Evolutionary conservation across 352 stramenopile species (phyloP).

Genomic region (Hyaloperonospora arabidopsidis): DNA sequence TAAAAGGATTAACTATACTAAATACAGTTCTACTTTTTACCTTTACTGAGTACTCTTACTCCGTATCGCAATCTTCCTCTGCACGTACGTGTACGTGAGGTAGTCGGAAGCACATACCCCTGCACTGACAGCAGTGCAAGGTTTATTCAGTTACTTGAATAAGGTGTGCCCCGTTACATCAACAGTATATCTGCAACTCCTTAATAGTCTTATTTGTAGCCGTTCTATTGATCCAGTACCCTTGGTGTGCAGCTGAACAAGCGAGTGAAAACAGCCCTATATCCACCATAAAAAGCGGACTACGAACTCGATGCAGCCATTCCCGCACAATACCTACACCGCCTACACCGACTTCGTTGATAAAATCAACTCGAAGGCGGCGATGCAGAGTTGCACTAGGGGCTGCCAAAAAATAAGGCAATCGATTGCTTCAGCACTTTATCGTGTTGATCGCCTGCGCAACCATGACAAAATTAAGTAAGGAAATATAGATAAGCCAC

Average conservation of each 20-base stretch:
- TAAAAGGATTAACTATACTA: no score
- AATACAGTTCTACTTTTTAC: no score
- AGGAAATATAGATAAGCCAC: no score
- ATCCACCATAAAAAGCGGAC: slow-evolving; percentile 44
- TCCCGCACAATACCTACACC: slow-evolving; percentile 71
- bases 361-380: slow-evolving; percentile 81
- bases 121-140: no score
- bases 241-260: slow-evolving; percentile 35
- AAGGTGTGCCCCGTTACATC: no score
- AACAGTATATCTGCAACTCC: slow-evolving; percentile 33
- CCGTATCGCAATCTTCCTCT: no score
- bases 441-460: slow-evolving; percentile 48
- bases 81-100: no score
- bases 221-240: slow-evolving; percentile 59
- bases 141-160: no score
- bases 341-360: slow-evolving; percentile 69
- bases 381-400: slow-evolving; percentile 44
- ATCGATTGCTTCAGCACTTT: slow-evolving; percentile 65
- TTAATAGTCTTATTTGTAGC: slow-evolving; percentile 16
- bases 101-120: no score
- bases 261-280: slow-evolving; percentile 45
- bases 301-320: slow-evolving; percentile 70
- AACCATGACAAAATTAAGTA: not conserved
- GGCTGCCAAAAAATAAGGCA: slow-evolving; percentile 43
- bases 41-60: no score